Evolutionary conservation across 2,329 filamentous ascomycete genomes (phyloP), one percentile per base, ranked within the genome.

Genomic region (Phaeophleospora eucalypticola): DNA sequence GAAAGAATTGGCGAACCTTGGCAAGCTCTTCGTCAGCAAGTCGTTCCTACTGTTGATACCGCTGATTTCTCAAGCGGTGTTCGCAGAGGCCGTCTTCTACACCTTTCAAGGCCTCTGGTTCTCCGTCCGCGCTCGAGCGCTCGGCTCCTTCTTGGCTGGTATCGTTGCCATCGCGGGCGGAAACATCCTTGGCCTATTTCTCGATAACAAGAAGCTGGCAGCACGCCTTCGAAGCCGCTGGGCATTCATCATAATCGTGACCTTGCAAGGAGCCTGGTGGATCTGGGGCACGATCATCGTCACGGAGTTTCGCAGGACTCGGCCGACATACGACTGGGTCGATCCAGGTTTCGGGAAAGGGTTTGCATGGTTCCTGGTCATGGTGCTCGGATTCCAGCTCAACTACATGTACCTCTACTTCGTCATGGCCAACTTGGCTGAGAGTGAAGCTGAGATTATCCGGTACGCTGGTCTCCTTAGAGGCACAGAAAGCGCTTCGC

Each of bases 371-470:
- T 88, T 84, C 63, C 59, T 89, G 4, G 79, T 89, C 56, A 74
- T 86, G 55, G 80, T 81, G 0, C 67, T 79, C 9, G 79, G 82
- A 0, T 88, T 88, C 57, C 84, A 88, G 65, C 55, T 87, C 6
- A 88, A 88, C 63, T 89, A 89, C 61, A 73, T 87, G 53, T 87
- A 82, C 62, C 65, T 87, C 72, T 83, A 87, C 68, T 88, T 88
- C 58, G 71, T 88, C 49, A 78, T 88, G 8, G 76, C 80, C 3
- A 82, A 86, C 55, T 63, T 89, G 2, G 82, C 85, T 1, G 65
- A 71, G 3, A 71, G 74, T 4, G 74, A 86, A 41, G 73, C 76
- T 18, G 80, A 89, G 54, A 76, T 87, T 1, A 78, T 89, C 36
- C 77, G 84, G 1, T 82, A 84, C 58, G 78, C 84, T 0, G 83